phyloP scores from a whole-genome alignment of 768 basidiomycete genomes.

The Suillus brevipes region DNA sequence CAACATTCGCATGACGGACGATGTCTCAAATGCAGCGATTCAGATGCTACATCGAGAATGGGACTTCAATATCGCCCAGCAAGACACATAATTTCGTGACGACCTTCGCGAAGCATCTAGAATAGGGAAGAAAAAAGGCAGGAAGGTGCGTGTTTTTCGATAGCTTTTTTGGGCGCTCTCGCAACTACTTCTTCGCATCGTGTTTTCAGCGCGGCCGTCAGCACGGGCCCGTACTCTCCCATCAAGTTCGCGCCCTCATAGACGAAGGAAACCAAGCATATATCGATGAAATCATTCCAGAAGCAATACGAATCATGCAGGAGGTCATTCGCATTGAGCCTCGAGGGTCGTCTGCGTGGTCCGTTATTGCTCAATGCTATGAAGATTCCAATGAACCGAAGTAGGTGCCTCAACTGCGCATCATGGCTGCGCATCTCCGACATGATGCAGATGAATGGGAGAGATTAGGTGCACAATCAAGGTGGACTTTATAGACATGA shows the following conservation, averaged over 20 bases:
- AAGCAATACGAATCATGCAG: slow-evolving; percentile 79
- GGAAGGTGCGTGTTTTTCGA: slow-evolving; percentile 39
- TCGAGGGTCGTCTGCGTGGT: slow-evolving; percentile 80
- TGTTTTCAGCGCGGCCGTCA: slow-evolving; percentile 39
- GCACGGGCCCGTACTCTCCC: slow-evolving; percentile 61
- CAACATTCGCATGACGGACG: slow-evolving; percentile 58
- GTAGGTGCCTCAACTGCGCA: slow-evolving; percentile 77
- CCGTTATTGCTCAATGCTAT: slow-evolving; percentile 83
- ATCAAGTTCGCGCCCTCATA: slow-evolving; percentile 70
- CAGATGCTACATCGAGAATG: slow-evolving; percentile 68
- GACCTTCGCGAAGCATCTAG: slow-evolving; percentile 75
- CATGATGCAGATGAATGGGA: slow-evolving; percentile 90
- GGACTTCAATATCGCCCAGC: slow-evolving; percentile 71
- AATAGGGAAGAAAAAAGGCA: slow-evolving; percentile 53
- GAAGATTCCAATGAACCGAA: slow-evolving; percentile 66
- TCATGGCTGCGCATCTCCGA: slow-evolving; percentile 88
- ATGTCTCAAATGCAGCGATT: slow-evolving; percentile 40
- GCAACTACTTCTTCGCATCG: neutral
- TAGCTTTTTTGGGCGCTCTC: neutral
- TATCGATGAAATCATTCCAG: slow-evolving; percentile 62
- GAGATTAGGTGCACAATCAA: slow-evolving; percentile 70
- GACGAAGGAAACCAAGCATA: slow-evolving; percentile 89
- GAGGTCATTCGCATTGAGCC: slow-evolving; percentile 96
- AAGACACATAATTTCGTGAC: slow-evolving; percentile 68
- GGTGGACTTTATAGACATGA: too few relatives aligned